phyloP scores from a whole-genome alignment of 495 filamentous ascomycete genomes.

The Neurospora sp. region DNA sequence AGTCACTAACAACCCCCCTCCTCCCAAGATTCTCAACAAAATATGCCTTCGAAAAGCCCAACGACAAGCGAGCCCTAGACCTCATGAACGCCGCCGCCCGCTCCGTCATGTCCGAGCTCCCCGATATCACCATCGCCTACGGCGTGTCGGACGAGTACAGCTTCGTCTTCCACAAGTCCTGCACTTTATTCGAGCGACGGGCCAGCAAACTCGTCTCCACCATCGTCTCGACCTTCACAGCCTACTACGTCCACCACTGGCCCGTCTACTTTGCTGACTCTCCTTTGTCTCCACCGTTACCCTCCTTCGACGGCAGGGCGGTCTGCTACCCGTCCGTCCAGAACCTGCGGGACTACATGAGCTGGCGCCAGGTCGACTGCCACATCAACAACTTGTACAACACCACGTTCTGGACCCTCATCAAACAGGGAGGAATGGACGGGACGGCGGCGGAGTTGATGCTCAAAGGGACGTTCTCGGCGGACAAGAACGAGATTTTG shows the following conservation, averaged over 20 bases:
- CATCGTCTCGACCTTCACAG: slow-evolving; percentile 86
- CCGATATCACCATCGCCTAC: slow-evolving; percentile 79
- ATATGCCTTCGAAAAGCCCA: slow-evolving; percentile 82
- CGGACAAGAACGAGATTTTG: slow-evolving; percentile 92
- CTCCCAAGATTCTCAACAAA: slow-evolving; percentile 58
- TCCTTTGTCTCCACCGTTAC: slow-evolving; percentile 62
- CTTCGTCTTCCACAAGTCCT: slow-evolving; percentile 79
- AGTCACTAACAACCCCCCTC: not conserved
- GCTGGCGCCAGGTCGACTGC: slow-evolving; percentile 94
- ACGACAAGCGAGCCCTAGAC: slow-evolving; percentile 76
- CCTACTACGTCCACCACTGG: slow-evolving; percentile 81
- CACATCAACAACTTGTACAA: slow-evolving; percentile 99
- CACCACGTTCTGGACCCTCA: slow-evolving; percentile 88
- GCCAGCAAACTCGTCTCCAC: slow-evolving; percentile 84
- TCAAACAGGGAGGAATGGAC: slow-evolving; percentile 65
- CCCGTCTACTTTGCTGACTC: slow-evolving; percentile 56
- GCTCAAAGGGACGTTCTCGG: slow-evolving; percentile 67
- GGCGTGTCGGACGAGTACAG: slow-evolving; percentile 93
- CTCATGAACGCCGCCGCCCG: slow-evolving; percentile 90
- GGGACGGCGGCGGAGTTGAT: slow-evolving; percentile 67
- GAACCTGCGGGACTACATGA: slow-evolving; percentile 88
- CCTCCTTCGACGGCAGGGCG: slow-evolving; percentile 85
- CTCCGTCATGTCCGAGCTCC: slow-evolving; percentile 72
- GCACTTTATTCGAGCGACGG: slow-evolving; percentile 75
- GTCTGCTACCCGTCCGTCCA: slow-evolving; percentile 72